Evolutionary conservation across 2,329 filamentous ascomycete species (phyloP), one percentile per base, ranked within the genome.

Genomic region (Nemania sp.): DNA sequence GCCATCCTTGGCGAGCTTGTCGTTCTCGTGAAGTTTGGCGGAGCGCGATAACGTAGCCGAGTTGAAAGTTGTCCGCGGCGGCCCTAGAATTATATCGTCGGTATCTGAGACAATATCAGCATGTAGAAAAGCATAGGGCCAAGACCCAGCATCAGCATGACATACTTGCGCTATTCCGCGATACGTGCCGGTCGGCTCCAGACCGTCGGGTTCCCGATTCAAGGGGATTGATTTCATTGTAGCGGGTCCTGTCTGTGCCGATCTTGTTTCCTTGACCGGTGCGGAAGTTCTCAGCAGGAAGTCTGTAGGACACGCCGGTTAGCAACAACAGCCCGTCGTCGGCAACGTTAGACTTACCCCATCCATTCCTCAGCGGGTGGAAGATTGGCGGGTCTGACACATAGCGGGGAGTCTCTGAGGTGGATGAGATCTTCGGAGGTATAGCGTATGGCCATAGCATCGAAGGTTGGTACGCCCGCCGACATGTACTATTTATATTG

Each of bases 311-410:
- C 45, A 52, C 31, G 49, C 23, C 20, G 23, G 37, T 57, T 45
- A 57, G 42, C 47, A 62, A 41, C 26, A 12, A 33, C 39, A 26
- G 39, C 23, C 34, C 37, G 23, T 26, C 17, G 34, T 30, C 31
- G 17, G 37, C n/a, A 30, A 31, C 14, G 47, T 50, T 49, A 6
- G 43, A 73, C 83, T 69, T 79, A 96, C 89, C 93, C 91, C 91
- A 97, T 96, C 92, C 92, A 97, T 78, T 96, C 90, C 75, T 96
- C 91, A 60, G 88, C 82, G 22, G 91, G 88, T 61, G 91, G 92
- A 40, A 97, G 80, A 60, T 80, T 82, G 60, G 86, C 77, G 41
- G 93, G 93, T 73, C 90, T 95, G 64, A 81, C 77, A 68, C 91
- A 91, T 71, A 96, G 79, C 61, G 91, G 91, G 61, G 93, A 97